These are phyloP conservation scores for Silene noctiflora DNA, from an alignment of 179 eudicot genomes.

Conservation along the genomic window DNA sequence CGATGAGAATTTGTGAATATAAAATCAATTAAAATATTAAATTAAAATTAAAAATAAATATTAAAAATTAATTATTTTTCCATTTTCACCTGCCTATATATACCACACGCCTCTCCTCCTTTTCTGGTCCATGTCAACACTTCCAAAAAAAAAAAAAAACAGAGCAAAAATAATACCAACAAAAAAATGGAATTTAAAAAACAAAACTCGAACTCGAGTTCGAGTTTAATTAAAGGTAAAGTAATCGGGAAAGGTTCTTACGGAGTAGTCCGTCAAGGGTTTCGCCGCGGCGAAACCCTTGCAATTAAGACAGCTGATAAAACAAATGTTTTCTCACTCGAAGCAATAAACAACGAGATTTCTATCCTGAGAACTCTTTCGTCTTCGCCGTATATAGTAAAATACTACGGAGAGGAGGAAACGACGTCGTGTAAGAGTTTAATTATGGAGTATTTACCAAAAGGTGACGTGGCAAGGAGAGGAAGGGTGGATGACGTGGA, in stretches of 20 bases:
- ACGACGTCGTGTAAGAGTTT: constrained; percentile 35
- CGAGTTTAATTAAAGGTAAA: constrained; percentile 16
- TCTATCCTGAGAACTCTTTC: constrained; percentile 20
- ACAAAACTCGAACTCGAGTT: not conserved
- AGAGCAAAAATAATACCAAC: not conserved
- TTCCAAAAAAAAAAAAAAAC: not conserved
- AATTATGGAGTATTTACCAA: constrained; percentile 60
- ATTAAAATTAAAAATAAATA: too few species aligned
- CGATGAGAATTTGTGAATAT: too few species aligned
- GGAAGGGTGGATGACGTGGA: constrained; percentile 37
- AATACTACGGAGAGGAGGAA: constrained; percentile 31
- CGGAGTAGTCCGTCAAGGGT: constrained; percentile 27
- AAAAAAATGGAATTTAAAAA: not conserved
- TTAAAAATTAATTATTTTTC: too few species aligned
- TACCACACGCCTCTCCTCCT: constrained; percentile 22
- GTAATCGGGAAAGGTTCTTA: constrained; percentile 36
- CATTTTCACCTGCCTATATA: constrained; percentile 14
- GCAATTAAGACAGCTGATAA: constrained; percentile 35
- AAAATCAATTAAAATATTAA: too few species aligned
- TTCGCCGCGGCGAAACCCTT: constrained; percentile 24
- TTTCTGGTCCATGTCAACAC: constrained; percentile 27
- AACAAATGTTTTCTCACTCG: not conserved
- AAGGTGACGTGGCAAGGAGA: constrained; percentile 47
- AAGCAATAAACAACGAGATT: constrained; percentile 35
- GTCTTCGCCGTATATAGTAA: constrained; percentile 26